phyloP scores from a whole-genome alignment of 257 asterid genomes.

The Orobanche coerulescens region DNA sequence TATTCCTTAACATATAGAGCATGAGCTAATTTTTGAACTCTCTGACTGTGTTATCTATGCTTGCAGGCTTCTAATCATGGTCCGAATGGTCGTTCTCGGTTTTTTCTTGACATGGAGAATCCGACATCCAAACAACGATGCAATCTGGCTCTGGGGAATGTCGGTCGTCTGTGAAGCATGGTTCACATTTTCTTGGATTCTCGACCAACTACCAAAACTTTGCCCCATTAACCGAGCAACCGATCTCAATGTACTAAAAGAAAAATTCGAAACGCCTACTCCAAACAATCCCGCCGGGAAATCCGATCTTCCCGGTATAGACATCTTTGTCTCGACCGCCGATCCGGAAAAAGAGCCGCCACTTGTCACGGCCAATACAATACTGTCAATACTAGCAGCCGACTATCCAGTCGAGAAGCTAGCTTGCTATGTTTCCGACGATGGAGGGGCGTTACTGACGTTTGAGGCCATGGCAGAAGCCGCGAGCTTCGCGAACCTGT shows the following conservation, averaged over 20 bases:
- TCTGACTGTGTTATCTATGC: constrained; percentile 1
- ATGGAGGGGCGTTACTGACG: constrained; percentile 71
- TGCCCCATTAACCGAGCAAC: constrained; percentile 67
- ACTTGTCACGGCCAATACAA: constrained; percentile 73
- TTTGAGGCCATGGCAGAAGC: constrained; percentile 85
- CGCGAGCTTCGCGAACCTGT: constrained; percentile 63
- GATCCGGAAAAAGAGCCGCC: constrained; percentile 85
- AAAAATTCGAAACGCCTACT: constrained; percentile 51
- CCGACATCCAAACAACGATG: constrained; percentile 54
- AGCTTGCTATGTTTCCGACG: constrained; percentile 71
- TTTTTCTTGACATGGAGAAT: constrained; percentile 63
- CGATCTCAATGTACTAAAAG: constrained; percentile 57
- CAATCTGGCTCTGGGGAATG: constrained; percentile 78
- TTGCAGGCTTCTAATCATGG: constrained; percentile 44
- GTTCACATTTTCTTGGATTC: constrained; percentile 79
- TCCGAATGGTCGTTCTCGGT: constrained; percentile 59
- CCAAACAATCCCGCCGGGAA: constrained; percentile 58
- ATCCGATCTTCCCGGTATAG: constrained; percentile 67
- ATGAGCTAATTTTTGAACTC: constrained; percentile 18
- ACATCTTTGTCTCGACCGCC: constrained; percentile 66
- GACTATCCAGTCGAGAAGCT: constrained; percentile 70
- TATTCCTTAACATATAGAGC: not conserved
- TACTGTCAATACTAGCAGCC: constrained; percentile 55
- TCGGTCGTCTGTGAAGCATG: constrained; percentile 69
- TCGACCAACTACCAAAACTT: constrained; percentile 65